A percentile compares a stretch with the other conserved stretches of the same genome.
These are phyloP conservation scores for Artemisia argyi DNA, from an alignment of 129 eudicot species.

Conservation along the genomic window DNA sequence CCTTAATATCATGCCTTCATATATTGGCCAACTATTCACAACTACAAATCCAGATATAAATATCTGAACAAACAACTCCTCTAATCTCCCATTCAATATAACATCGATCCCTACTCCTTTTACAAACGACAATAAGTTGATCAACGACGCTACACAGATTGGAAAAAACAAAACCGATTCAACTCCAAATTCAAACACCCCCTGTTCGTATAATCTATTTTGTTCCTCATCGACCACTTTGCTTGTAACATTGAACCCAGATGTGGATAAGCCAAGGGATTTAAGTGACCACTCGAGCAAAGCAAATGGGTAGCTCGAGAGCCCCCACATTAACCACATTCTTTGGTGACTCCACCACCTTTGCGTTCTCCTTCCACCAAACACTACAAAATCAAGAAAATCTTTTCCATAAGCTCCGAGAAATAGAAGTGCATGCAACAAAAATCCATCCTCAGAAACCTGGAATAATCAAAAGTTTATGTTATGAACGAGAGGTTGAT, in stretches of 20 bases:
- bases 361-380: constrained; percentile 28
- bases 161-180: constrained; percentile 50
- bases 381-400: constrained; percentile 44
- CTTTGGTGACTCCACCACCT: constrained; percentile 77
- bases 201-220: constrained; percentile 44
- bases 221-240: constrained; percentile 50
- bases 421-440: constrained; percentile 40
- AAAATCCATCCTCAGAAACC: constrained; percentile 47
- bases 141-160: constrained; percentile 34
- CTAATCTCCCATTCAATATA: constrained; percentile 11
- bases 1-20: constrained; percentile 61
- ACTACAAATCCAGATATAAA: constrained; percentile 56
- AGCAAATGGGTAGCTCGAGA: constrained; percentile 43
- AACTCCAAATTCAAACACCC: constrained; percentile 58
- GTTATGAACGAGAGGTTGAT: neutral
- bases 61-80: constrained; percentile 38
- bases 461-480: constrained; percentile 7
- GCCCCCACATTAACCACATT: constrained; percentile 56
- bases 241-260: constrained; percentile 53
- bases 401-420: constrained; percentile 64
- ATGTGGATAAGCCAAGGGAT: constrained; percentile 33
- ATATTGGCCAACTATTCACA: constrained; percentile 56
- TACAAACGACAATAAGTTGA: constrained; percentile 31
- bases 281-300: constrained; percentile 40
- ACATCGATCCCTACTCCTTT: constrained; percentile 23